Evolutionary conservation across 257 asterid species (phyloP), one percentile per base, ranked within the genome.

Genomic region (Salvia rosmarinus): DNA sequence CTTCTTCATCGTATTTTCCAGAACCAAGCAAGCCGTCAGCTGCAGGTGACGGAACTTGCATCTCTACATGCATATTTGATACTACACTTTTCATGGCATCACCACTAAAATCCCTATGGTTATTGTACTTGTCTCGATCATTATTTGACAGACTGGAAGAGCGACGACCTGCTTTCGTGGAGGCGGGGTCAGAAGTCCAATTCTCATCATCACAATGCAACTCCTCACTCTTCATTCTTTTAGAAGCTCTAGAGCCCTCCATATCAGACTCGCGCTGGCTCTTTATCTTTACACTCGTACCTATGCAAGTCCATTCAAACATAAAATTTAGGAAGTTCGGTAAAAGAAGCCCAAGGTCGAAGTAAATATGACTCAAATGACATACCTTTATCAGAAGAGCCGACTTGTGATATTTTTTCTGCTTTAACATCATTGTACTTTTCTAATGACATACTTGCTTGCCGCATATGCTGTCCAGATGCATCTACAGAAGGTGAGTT

Each of bases 161-260:
- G 67, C 77, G 82, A 65, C 64, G 87, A n/a, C 82, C 88, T 19
- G 80, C 87, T 80, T 88, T 90, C 50, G 81, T 78, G 67, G 83
- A 79, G 77, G 82, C 85, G 73, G 74, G 82, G 71, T 82, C 91
- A 64, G 89, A 84, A 68, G 75, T 76, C 84, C 82, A 77, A 82
- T 81, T 82, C 72, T 80, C 91, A 70, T 85, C 87, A 64, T 83
- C 83, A 80, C 76, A 46, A 60, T 40, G 82, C 20, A 67, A 71
- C 67, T 80, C 90, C 76, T 85, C 92, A 19, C 83, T 75, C 84
- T 88, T 90, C 11, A 79, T 65, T 84, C 87, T 90, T 85, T 90
- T 95, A 69, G 86, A 81, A 74, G 86, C 77, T 80, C 89, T 84
- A 46, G 81, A 79, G 78, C 78, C 81, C 65, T 84, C 96, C 71